Conservation (phyloP, 306 rosid genomes). For the Mucuna pruriens region DNA sequence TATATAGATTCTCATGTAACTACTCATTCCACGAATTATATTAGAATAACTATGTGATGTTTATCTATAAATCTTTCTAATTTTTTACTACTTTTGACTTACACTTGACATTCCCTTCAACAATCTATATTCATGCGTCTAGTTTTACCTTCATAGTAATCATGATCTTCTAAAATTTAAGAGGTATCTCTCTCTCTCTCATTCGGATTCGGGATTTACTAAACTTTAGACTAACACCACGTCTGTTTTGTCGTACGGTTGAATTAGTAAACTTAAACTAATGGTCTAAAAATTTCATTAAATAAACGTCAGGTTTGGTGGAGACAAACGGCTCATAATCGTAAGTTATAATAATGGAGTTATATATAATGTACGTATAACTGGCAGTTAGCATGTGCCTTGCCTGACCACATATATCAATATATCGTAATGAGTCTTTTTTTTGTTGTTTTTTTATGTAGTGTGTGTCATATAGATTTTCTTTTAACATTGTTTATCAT, state of each 20-base stretch:
- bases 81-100: slow-evolving; percentile 11
- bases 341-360: not conserved
- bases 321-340: not conserved
- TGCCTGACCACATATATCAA: slow-evolving; percentile 16
- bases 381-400: slow-evolving; percentile 2
- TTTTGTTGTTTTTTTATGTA: not conserved
- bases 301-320: not conserved
- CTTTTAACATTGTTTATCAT: not conserved
- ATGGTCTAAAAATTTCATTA: not conserved
- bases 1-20: too few species aligned
- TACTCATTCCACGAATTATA: too few species aligned
- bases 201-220: slow-evolving; percentile 11
- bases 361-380: slow-evolving; percentile 2
- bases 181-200: slow-evolving; percentile 12
- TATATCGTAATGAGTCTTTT: not conserved
- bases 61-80: slow-evolving; percentile 10
- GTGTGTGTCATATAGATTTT: not conserved
- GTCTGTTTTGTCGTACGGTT: not conserved
- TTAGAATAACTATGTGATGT: too few species aligned
- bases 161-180: slow-evolving; percentile 1
- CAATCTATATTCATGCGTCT: not conserved
- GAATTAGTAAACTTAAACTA: not conserved
- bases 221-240: slow-evolving; percentile 9
- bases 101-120: slow-evolving; percentile 33
- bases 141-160: slow-evolving; percentile 15